These are phyloP conservation scores for Zygoascus sp. DNA, from an alignment of 1,139 yeast genomes.

Conservation along the genomic window DNA sequence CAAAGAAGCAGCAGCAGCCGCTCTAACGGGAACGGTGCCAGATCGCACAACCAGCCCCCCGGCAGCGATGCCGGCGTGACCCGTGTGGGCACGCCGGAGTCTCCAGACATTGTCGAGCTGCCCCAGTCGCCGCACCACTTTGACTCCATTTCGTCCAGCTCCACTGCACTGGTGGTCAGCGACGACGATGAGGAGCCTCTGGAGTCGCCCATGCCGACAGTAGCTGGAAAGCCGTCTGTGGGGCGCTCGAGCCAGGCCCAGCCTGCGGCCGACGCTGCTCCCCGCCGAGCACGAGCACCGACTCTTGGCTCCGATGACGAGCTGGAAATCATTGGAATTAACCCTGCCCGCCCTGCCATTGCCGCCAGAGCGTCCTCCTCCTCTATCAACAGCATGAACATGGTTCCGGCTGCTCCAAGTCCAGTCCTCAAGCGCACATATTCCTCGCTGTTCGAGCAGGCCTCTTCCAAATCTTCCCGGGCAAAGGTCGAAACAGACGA, in stretches of 20 bases:
- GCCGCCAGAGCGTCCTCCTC: not conserved
- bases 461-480: not conserved
- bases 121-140: not conserved
- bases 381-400: not conserved
- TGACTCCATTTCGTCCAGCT: not conserved
- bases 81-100: no score
- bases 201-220: no score
- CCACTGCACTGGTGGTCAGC: not conserved
- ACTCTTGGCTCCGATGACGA: slow-evolving; percentile 10
- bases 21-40: no score
- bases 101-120: not conserved
- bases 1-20: no score
- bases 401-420: not conserved
- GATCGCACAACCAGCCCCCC: no score
- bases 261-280: no score
- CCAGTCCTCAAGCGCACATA: slow-evolving; percentile 10
- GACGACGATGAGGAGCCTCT: slow-evolving; percentile 1
- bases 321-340: slow-evolving; percentile 10
- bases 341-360: not conserved
- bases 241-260: no score
- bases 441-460: slow-evolving; percentile 10
- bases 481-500: not conserved
- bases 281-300: not conserved
- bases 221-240: no score
- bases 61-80: no score